Conservation (phyloP, 1,284 basidiomycete genomes). For the Fistulinella cinereoalba region DNA sequence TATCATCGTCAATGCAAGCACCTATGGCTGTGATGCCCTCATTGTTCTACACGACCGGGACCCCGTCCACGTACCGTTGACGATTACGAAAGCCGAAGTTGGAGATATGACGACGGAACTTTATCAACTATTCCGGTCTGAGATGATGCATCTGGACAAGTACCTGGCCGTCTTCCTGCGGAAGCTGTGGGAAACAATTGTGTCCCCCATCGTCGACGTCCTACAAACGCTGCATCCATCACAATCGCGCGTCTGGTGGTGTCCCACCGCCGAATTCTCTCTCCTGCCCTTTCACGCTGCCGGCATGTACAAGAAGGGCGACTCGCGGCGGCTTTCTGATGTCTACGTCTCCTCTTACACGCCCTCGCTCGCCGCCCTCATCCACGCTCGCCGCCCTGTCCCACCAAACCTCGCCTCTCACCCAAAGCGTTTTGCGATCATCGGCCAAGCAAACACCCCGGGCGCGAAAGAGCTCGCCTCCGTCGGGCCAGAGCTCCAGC, state of each 20-base stretch:
- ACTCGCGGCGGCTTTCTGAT: constrained; percentile 18
- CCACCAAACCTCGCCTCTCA: background rate
- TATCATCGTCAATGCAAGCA: too few species aligned
- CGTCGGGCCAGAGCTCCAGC: constrained; percentile 1
- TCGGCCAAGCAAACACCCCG: background rate
- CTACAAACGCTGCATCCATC: background rate
- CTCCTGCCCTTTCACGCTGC: constrained; percentile 20
- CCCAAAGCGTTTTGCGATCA: background rate
- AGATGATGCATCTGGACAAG: background rate
- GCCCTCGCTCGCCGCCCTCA: constrained; percentile 28
- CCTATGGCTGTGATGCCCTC: too few species aligned
- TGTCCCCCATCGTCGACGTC: background rate
- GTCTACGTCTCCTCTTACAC: constrained; percentile 35
- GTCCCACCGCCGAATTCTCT: constrained; percentile 17
- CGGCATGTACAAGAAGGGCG: constrained; percentile 13
- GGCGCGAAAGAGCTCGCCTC: background rate
- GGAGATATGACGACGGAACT: background rate
- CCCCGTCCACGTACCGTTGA: background rate
- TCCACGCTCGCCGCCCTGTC: constrained; percentile 15
- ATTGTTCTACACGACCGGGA: background rate
- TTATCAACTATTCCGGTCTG: background rate
- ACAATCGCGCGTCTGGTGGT: background rate
- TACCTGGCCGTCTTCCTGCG: background rate
- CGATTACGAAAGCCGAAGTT: background rate
- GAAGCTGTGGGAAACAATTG: background rate